Evolutionary conservation across 2,329 filamentous ascomycete species (phyloP).

Genomic region (Colletotrichum sp.): DNA sequence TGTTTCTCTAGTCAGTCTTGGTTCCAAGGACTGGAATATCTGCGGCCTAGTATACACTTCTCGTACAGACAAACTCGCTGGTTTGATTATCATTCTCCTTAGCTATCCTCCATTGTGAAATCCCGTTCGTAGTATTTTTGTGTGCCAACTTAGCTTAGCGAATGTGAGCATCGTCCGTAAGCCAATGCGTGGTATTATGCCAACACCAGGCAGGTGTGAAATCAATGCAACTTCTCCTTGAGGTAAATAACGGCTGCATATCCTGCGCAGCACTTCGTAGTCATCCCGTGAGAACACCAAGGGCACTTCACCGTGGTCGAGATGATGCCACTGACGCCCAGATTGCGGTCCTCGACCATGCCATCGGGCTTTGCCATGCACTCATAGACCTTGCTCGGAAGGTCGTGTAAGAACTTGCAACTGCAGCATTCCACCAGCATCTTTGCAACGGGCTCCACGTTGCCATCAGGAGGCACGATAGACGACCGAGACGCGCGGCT

Average conservation of each 20-base stretch:
- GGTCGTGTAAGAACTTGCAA: conserved; percentile 69
- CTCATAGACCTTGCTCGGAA: conserved; percentile 68
- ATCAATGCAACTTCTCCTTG: conserved; percentile 64
- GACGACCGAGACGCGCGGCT: conserved; percentile 7
- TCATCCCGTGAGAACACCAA: conserved; percentile 77
- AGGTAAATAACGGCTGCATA: conserved; percentile 71
- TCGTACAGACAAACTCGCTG: neutral
- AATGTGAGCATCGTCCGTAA: neutral
- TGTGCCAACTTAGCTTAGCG: neutral
- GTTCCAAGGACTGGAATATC: neutral
- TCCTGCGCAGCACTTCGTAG: conserved; percentile 69
- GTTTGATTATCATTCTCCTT: neutral
- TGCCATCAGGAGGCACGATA: conserved; percentile 7
- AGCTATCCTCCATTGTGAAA: neutral
- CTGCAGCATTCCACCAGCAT: conserved; percentile 70
- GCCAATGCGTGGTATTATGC: neutral
- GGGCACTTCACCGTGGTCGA: conserved; percentile 70
- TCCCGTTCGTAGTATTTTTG: neutral
- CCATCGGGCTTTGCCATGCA: conserved; percentile 66
- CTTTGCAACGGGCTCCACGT: conserved; percentile 56
- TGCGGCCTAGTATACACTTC: neutral
- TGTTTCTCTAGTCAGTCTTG: neutral
- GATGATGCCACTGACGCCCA: conserved; percentile 60
- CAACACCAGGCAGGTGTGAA: neutral
- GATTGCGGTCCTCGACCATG: conserved; percentile 53